phyloP scores from a whole-genome alignment of 139 green algal species.

The Tetradesmus lagerheimii region DNA sequence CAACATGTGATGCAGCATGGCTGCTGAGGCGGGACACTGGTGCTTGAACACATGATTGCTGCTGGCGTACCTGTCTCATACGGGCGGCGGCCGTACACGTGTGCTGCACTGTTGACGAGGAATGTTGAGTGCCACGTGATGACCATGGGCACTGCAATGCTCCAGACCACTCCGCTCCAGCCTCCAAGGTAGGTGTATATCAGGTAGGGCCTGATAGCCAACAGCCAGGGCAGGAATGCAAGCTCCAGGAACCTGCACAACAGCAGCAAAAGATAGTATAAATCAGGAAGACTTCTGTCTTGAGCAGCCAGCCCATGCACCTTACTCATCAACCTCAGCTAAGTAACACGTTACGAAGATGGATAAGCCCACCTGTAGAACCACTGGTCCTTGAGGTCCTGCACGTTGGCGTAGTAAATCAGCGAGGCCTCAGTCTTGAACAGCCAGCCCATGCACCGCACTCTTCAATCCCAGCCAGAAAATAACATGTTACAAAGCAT shows the following conservation, averaged over 20 bases:
- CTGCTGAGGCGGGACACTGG: too few relatives aligned
- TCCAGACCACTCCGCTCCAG: conserved; percentile 82
- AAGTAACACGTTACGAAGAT: conserved; percentile 48
- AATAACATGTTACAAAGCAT: not conserved
- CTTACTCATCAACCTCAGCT: conserved; percentile 87
- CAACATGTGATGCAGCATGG: too few relatives aligned
- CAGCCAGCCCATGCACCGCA: conserved; percentile 92
- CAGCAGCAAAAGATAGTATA: conserved; percentile 59
- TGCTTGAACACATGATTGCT: too few relatives aligned
- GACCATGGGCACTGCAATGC: conserved; percentile 73
- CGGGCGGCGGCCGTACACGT: conserved; percentile 85
- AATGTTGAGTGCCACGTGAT: conserved; percentile 95
- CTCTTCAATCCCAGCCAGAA: conserved; percentile 97
- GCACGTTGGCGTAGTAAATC: conserved; percentile 66
- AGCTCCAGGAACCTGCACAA: conserved; percentile 73
- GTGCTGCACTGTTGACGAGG: conserved; percentile 90
- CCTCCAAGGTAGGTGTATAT: conserved; percentile 66
- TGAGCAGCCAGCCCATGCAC: conserved; percentile 92
- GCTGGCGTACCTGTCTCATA: conserved; percentile 65
- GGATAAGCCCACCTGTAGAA: conserved; percentile 81
- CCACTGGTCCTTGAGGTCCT: conserved; percentile 84
- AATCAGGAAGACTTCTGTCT: conserved; percentile 68
- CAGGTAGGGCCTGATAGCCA: not conserved
- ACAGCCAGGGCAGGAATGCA: not conserved
- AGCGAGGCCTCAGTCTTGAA: conserved; percentile 83